Conservation (phyloP, 345 rosid genomes). For the Populus euphratica region DNA sequence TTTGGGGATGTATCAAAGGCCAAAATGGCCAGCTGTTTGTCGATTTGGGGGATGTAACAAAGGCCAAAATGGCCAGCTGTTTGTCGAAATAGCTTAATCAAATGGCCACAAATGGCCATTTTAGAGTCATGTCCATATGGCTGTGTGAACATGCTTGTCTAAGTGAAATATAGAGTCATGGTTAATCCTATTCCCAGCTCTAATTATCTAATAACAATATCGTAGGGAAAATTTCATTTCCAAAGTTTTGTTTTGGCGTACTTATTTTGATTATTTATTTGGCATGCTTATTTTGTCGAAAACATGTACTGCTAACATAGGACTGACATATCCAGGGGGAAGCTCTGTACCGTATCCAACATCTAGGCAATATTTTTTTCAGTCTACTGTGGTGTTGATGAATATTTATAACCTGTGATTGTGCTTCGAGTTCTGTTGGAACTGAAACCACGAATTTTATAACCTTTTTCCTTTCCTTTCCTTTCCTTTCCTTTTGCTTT, state of each 20-base stretch:
- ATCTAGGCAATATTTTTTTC: conserved; percentile 45
- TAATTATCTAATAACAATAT: not conserved
- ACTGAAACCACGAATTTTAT: not conserved
- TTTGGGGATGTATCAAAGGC: not conserved
- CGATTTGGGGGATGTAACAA: too few species aligned
- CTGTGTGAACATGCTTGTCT: not conserved
- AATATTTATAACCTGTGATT: not conserved
- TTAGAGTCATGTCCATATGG: not conserved
- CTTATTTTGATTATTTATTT: too few species aligned
- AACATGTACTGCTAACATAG: conserved; percentile 34
- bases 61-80: too few species aligned
- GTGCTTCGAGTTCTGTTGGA: not conserved
- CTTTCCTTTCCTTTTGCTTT: too few species aligned
- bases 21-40: not conserved
- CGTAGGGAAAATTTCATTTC: not conserved
- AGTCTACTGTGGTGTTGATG: not conserved
- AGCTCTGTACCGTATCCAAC: conserved; percentile 48
- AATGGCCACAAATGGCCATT: conserved; percentile 7
- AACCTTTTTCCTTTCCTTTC: not conserved
- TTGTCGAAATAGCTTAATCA: not conserved
- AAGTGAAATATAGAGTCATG: not conserved
- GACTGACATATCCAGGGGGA: conserved; percentile 37
- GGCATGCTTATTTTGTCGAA: too few species aligned
- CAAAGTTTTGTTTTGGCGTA: not conserved
- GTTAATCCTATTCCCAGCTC: not conserved